These are phyloP conservation scores for Dactylellina cionopaga DNA, from an alignment of 2,329 filamentous ascomycete species.

Conservation along the genomic window DNA sequence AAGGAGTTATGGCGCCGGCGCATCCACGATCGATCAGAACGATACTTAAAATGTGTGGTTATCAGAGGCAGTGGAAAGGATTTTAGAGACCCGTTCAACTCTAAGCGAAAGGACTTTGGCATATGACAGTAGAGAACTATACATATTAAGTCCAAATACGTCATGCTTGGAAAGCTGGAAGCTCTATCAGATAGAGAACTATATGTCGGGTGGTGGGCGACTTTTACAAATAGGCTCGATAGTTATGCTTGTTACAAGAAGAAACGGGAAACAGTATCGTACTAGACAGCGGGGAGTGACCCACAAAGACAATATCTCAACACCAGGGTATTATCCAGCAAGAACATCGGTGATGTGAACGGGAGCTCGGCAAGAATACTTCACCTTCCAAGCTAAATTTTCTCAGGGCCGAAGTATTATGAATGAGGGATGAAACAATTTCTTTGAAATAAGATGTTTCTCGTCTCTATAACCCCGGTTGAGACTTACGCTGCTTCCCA, in stretches of 20 bases:
- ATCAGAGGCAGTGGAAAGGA: conserved; percentile 70
- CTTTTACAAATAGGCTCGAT: conserved; percentile 88
- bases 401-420: conserved; percentile 96
- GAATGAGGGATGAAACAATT: conserved; percentile 75
- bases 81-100: conserved; percentile 86
- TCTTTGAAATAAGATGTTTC: conserved; percentile 88
- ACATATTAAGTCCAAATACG: conserved; percentile 69
- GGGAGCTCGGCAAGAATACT: conserved; percentile 79
- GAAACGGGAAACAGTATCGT: conserved; percentile 74
- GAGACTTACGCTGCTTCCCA: conserved; percentile 90
- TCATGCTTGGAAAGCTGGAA: conserved; percentile 74
- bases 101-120: conserved; percentile 90
- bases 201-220: conserved; percentile 89
- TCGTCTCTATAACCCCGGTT: conserved; percentile 88
- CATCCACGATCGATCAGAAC: conserved; percentile 73
- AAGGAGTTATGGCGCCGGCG: conserved; percentile 75
- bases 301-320: conserved; percentile 94
- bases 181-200: conserved; percentile 77
- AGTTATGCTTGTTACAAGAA: conserved; percentile 92
- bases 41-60: conserved; percentile 68
- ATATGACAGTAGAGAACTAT: conserved; percentile 87
- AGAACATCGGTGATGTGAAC: conserved; percentile 73
- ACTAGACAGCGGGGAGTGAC: conserved; percentile 92
- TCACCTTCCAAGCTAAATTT: conserved; percentile 83
- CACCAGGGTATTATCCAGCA: conserved; percentile 87